phyloP scores from a whole-genome alignment of 2,329 filamentous ascomycete species.

The Hypoxylon sp. region DNA sequence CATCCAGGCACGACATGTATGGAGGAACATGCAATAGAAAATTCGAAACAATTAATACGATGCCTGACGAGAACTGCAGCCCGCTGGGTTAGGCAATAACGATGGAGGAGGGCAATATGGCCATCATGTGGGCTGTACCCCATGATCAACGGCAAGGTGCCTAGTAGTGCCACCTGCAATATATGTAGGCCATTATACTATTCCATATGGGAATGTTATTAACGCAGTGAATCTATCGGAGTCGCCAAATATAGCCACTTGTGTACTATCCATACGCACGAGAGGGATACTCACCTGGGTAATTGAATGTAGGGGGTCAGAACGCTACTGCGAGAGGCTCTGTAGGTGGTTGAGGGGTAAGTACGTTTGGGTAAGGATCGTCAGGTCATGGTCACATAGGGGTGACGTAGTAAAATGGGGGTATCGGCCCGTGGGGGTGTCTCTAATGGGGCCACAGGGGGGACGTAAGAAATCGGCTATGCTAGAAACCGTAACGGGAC shows the following conservation, averaged over 20 bases:
- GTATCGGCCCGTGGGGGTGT: slow-evolving; percentile 30
- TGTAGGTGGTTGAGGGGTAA: slow-evolving; percentile 38
- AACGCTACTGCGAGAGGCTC: slow-evolving; percentile 35
- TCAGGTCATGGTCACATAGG: slow-evolving; percentile 40
- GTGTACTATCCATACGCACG: not conserved
- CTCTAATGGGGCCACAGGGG: not conserved
- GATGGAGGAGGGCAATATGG: slow-evolving; percentile 33
- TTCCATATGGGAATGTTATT: too few relatives aligned
- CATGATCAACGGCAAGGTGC: slow-evolving; percentile 35
- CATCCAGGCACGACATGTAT: slow-evolving; percentile 35
- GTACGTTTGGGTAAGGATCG: slow-evolving; percentile 37
- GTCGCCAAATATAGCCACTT: slow-evolving; percentile 29
- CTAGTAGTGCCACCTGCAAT: slow-evolving; percentile 25
- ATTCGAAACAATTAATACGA: slow-evolving; percentile 23
- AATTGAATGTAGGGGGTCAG: not conserved
- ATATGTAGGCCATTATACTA: too few relatives aligned
- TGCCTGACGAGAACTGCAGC: slow-evolving; percentile 28
- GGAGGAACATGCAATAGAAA: slow-evolving; percentile 35
- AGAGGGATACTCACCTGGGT: not conserved
- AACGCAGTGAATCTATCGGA: slow-evolving; percentile 1
- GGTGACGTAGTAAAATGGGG: slow-evolving; percentile 37
- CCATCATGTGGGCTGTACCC: slow-evolving; percentile 33
- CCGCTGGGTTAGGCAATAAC: slow-evolving; percentile 42
- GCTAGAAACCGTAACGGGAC: slow-evolving; percentile 16
- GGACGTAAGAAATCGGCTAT: not conserved